These are phyloP conservation scores for Coemansia sp. DNA, from an alignment of 192 early-diverging fungal species.

Conservation along the genomic window DNA sequence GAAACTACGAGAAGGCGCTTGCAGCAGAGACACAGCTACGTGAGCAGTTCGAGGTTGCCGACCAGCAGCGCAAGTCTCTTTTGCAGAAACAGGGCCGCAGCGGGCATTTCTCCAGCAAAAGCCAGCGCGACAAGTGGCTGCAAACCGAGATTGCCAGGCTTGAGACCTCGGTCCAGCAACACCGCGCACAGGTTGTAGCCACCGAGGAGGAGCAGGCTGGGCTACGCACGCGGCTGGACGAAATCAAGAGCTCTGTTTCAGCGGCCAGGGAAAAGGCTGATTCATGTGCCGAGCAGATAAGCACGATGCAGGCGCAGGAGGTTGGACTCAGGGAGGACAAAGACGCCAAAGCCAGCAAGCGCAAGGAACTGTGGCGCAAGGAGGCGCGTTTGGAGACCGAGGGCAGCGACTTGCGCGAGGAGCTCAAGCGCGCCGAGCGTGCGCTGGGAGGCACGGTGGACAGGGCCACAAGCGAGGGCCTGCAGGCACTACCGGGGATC, in stretches of 20 bases:
- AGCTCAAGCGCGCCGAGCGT: slow-evolving; percentile 73
- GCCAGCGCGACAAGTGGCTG: slow-evolving; percentile 80
- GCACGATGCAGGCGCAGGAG: slow-evolving; percentile 46
- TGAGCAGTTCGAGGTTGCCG: slow-evolving; percentile 66
- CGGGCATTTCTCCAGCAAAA: slow-evolving; percentile 70
- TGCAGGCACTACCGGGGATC: slow-evolving; percentile 71
- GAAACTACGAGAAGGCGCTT: slow-evolving; percentile 64
- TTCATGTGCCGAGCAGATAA: slow-evolving; percentile 20
- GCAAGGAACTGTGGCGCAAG: slow-evolving; percentile 86
- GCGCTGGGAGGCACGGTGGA: slow-evolving; percentile 76
- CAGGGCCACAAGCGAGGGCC: slow-evolving; percentile 75
- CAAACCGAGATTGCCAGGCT: slow-evolving; percentile 68
- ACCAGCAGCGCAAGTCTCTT: slow-evolving; percentile 74
- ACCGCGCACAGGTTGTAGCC: slow-evolving; percentile 58
- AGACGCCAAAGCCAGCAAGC: slow-evolving; percentile 38
- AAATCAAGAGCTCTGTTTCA: slow-evolving; percentile 23
- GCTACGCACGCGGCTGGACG: slow-evolving; percentile 25
- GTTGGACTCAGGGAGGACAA: slow-evolving; percentile 38
- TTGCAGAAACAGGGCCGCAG: slow-evolving; percentile 84
- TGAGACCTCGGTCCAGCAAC: slow-evolving; percentile 53
- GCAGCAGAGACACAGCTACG: slow-evolving; percentile 60
- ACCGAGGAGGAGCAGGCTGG: slow-evolving; percentile 35
- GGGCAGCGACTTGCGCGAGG: slow-evolving; percentile 68
- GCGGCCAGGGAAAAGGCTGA: slow-evolving; percentile 30
- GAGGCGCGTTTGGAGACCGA: slow-evolving; percentile 72